Conservation (phyloP, 139 green algal species). For the Spirogloea muscicola region DNA sequence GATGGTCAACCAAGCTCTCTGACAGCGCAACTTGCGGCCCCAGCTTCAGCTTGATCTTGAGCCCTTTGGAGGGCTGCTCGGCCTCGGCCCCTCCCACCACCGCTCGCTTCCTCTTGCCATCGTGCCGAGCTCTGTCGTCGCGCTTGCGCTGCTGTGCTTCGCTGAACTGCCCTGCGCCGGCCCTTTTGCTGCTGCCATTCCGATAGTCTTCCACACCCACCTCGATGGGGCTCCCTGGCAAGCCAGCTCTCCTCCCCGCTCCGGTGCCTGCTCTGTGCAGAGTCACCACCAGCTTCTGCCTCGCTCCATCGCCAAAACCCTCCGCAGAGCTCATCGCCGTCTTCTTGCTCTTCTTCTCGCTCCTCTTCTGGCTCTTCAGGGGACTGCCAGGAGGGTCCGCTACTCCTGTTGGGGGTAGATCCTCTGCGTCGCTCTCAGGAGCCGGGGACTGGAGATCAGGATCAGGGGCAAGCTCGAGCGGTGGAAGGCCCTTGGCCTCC, state of each 20-base stretch:
- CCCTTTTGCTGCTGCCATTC: too few relatives aligned
- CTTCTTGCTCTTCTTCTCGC: constrained; percentile 1
- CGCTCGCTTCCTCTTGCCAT: too few relatives aligned
- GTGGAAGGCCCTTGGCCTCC: constrained; percentile 3
- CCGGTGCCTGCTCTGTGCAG: not conserved
- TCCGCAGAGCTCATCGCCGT: not conserved
- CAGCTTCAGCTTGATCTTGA: too few relatives aligned
- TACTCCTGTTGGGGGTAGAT: not conserved
- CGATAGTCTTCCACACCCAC: not conserved
- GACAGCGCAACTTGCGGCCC: too few relatives aligned
- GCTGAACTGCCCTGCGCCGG: too few relatives aligned
- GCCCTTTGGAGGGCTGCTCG: too few relatives aligned
- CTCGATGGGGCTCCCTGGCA: not conserved
- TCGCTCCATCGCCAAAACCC: too few relatives aligned
- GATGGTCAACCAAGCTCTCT: too few relatives aligned
- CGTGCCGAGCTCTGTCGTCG: too few relatives aligned
- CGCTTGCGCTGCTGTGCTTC: too few relatives aligned
- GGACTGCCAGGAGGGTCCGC: not conserved
- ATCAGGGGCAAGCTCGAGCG: not conserved
- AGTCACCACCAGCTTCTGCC: too few relatives aligned
- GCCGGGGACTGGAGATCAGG: not conserved
- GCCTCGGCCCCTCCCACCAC: too few relatives aligned
- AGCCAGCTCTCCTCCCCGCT: not conserved
- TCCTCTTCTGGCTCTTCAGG: not conserved
- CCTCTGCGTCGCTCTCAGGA: constrained; percentile 5